These are phyloP conservation scores for Kluyveromyces starmeri DNA, from an alignment of 805 yeast species.

Conservation along the genomic window DNA sequence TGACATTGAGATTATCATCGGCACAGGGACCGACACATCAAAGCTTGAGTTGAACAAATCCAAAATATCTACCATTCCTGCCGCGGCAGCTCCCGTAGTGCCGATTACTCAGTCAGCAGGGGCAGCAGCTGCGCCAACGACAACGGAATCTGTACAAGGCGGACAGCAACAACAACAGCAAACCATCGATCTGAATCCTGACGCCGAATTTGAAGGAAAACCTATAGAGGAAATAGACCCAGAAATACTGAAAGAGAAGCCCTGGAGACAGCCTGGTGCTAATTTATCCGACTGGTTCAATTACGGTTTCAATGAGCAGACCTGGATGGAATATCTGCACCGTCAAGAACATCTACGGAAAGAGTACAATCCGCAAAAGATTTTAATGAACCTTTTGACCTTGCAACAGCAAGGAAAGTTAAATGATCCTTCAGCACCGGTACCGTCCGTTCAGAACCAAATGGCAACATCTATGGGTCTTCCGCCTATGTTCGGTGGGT, in stretches of 20 bases:
- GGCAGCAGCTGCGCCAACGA: conserved; percentile 7
- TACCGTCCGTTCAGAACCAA: conserved; percentile 8
- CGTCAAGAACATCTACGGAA: conserved; percentile 77
- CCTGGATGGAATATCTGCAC: conserved; percentile 89
- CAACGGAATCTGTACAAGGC: not conserved
- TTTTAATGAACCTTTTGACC: conserved; percentile 45
- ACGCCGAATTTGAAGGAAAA: conserved; percentile 51
- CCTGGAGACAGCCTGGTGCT: conserved; percentile 98
- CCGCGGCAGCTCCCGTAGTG: conserved; percentile 8
- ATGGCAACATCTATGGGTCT: conserved; percentile 17
- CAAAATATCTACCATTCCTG: conserved; percentile 9
- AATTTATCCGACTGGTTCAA: conserved; percentile 92
- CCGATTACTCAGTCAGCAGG: conserved; percentile 10
- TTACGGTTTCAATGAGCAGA: conserved; percentile 91
- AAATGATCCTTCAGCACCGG: conserved; percentile 32
- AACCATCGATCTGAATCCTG: conserved; percentile 28
- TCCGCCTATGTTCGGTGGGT: conserved; percentile 30
- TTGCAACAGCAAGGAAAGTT: conserved; percentile 31
- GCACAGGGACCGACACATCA: conserved; percentile 29
- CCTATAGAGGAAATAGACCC: conserved; percentile 76
- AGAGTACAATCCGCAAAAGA: conserved; percentile 74
- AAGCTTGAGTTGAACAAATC: conserved; percentile 19
- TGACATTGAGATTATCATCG: conserved; percentile 79
- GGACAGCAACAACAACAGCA: conserved; percentile 20
- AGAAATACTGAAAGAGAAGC: conserved; percentile 81